Evolutionary conservation across 2,329 filamentous ascomycete genomes (phyloP).

Genomic region (Aspergillus hortae): DNA sequence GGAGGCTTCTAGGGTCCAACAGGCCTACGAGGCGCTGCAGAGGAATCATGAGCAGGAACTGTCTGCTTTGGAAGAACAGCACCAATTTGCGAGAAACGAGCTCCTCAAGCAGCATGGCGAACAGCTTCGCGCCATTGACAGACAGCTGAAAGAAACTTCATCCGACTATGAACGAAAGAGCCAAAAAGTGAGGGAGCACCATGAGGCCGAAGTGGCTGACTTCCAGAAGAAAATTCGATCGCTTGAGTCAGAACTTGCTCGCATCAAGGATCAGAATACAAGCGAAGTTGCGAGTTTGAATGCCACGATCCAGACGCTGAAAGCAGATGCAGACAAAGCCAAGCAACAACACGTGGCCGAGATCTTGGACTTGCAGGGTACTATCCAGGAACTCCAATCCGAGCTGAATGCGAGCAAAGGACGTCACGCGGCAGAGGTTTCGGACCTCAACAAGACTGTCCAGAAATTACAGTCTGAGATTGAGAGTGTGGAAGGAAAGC

Average conservation of each 20-base stretch:
- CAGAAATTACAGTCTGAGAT: slow-evolving; percentile 51
- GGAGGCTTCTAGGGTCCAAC: slow-evolving; percentile 58
- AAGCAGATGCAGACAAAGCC: slow-evolving; percentile 48
- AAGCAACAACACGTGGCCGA: slow-evolving; percentile 61
- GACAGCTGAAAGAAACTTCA: slow-evolving; percentile 44
- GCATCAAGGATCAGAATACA: slow-evolving; percentile 51
- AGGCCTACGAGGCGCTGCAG: slow-evolving; percentile 68
- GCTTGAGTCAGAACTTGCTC: slow-evolving; percentile 48
- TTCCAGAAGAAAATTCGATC: slow-evolving; percentile 58
- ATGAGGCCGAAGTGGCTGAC: slow-evolving; percentile 62
- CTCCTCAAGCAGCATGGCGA: slow-evolving; percentile 42
- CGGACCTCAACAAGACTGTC: slow-evolving; percentile 55
- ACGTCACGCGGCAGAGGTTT: slow-evolving; percentile 53
- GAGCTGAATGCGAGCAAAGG: slow-evolving; percentile 46
- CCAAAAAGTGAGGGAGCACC: slow-evolving; percentile 35
- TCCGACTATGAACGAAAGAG: slow-evolving; percentile 40
- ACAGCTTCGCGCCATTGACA: slow-evolving; percentile 47
- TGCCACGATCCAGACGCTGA: slow-evolving; percentile 56
- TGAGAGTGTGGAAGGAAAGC: slow-evolving; percentile 29
- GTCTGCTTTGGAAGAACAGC: slow-evolving; percentile 50
- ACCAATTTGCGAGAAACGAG: slow-evolving; percentile 41
- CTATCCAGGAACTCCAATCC: slow-evolving; percentile 56
- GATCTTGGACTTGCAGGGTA: slow-evolving; percentile 57
- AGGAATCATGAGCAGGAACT: slow-evolving; percentile 66
- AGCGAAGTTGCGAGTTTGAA: slow-evolving; percentile 58